phyloP scores from a whole-genome alignment of 352 stramenopile genomes.

The Phytophthora tubulina region DNA sequence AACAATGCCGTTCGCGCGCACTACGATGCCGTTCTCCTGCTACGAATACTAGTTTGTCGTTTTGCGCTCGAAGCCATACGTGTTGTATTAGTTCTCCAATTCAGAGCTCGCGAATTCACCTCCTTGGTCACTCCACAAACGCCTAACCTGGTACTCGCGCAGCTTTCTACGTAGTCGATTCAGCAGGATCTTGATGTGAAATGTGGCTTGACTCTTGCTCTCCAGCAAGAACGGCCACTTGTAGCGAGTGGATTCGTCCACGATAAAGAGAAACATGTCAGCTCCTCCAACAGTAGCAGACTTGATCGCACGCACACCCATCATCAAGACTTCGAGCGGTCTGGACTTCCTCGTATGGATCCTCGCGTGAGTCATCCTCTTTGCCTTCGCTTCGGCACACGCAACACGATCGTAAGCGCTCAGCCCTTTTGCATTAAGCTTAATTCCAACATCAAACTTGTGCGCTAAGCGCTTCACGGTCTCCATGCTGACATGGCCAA shows the following conservation, averaged over 20 bases:
- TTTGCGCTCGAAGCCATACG: slow-evolving; percentile 3
- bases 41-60: slow-evolving; percentile 13
- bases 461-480: slow-evolving; percentile 1
- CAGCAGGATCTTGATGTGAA: slow-evolving; percentile 17
- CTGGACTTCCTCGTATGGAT: slow-evolving; percentile 2
- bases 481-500: slow-evolving; percentile 15
- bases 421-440: slow-evolving; percentile 22
- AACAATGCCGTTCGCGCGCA: slow-evolving; percentile 10
- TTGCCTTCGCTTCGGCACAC: slow-evolving; percentile 8
- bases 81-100: background rate
- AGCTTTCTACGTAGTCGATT: slow-evolving; percentile 17
- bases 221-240: slow-evolving; percentile 27
- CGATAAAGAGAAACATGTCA: slow-evolving; percentile 25
- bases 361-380: slow-evolving; percentile 18
- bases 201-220: slow-evolving; percentile 22
- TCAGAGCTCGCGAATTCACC: slow-evolving; percentile 3
- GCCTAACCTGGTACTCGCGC: background rate
- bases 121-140: slow-evolving; percentile 9
- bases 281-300: slow-evolving; percentile 1
- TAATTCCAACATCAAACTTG: slow-evolving; percentile 20
- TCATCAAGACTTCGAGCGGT: slow-evolving; percentile 6
- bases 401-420: slow-evolving; percentile 23
- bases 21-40: slow-evolving; percentile 18
- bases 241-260: slow-evolving; percentile 22
- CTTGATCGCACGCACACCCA: slow-evolving; percentile 19